Conservation (phyloP, 306 rosid genomes). For the Trichosanthes cucumerina region DNA sequence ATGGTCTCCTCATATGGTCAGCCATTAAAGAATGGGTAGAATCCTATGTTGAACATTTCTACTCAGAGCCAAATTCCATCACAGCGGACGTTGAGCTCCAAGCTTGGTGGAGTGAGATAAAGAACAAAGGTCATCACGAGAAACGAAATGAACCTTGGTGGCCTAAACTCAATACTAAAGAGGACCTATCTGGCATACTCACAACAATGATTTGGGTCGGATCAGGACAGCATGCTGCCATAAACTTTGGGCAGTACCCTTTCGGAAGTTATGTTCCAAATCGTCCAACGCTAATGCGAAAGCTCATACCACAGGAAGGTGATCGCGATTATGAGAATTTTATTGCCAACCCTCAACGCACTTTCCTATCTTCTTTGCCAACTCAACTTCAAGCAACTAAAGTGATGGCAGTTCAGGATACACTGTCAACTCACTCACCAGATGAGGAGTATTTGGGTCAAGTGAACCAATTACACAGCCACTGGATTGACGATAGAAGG, state of each 20-base stretch:
- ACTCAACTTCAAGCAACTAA: conserved; percentile 95
- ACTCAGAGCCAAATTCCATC: conserved; percentile 49
- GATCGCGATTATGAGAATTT: conserved; percentile 53
- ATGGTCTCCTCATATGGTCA: conserved; percentile 92
- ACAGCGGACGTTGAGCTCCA: conserved; percentile 52
- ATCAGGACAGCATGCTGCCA: conserved; percentile 90
- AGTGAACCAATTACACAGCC: conserved; percentile 39
- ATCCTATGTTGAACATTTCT: conserved; percentile 59
- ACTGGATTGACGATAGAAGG: conserved; percentile 57
- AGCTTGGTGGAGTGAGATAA: conserved; percentile 89
- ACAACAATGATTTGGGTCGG: conserved; percentile 81
- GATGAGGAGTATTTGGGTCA: conserved; percentile 98
- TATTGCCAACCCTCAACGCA: conserved; percentile 54
- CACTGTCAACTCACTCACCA: conserved; percentile 44
- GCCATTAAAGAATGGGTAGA: conserved; percentile 88
- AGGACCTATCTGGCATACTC: conserved; percentile 59
- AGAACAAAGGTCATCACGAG: conserved; percentile 71
- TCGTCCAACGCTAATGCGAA: conserved; percentile 84
- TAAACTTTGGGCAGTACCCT: conserved; percentile 95
- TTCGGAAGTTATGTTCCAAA: conserved; percentile 92
- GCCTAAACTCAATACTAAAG: conserved; percentile 67
- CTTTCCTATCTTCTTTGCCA: conserved; percentile 76
- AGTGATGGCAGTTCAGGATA: conserved; percentile 96
- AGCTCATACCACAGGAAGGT: conserved; percentile 63
- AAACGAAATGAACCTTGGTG: conserved; percentile 84